Evolutionary conservation across 805 yeast species (phyloP).

Genomic region (Henningerozyma blattae): DNA sequence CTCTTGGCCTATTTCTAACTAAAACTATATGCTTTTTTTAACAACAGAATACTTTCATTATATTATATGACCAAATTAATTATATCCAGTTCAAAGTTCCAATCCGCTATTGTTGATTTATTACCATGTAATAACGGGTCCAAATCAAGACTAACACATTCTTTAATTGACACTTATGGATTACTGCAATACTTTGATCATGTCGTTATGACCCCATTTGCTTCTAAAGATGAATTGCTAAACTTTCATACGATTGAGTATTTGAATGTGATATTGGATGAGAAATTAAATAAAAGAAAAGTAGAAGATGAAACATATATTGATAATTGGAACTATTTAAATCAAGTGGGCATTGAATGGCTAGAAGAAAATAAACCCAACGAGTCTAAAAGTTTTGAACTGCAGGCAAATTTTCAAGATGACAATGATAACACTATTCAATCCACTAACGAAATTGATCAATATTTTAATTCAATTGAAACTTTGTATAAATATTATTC

Average conservation of each 20-base stretch:
- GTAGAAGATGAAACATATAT: constrained; percentile 8
- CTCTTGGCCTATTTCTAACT: no score
- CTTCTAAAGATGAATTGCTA: constrained; percentile 27
- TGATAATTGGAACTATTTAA: constrained; percentile 8
- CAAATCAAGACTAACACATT: constrained; percentile 16
- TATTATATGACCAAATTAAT: constrained; percentile 15
- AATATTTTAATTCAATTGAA: no score
- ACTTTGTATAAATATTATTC: neutral
- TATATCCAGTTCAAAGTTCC: constrained; percentile 18
- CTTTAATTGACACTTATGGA: constrained; percentile 13
- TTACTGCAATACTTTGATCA: constrained; percentile 15
- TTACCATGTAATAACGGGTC: constrained; percentile 21
- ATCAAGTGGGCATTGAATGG: constrained; percentile 8
- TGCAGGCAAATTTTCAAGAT: constrained; percentile 4
- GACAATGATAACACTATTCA: neutral
- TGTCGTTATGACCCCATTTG: constrained; percentile 8
- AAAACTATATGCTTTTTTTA: no score
- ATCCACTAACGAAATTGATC: neutral
- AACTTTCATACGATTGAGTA: constrained; percentile 39
- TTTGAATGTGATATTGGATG: constrained; percentile 29
- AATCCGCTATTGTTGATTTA: constrained; percentile 21
- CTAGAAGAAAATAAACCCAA: neutral
- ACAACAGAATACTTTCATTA: no score
- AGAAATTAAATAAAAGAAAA: constrained; percentile 8
- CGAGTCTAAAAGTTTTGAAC: neutral